Base-by-base conservation (phyloP, 176 grass and related monocot species). In the Zoysia japonica region DNA sequence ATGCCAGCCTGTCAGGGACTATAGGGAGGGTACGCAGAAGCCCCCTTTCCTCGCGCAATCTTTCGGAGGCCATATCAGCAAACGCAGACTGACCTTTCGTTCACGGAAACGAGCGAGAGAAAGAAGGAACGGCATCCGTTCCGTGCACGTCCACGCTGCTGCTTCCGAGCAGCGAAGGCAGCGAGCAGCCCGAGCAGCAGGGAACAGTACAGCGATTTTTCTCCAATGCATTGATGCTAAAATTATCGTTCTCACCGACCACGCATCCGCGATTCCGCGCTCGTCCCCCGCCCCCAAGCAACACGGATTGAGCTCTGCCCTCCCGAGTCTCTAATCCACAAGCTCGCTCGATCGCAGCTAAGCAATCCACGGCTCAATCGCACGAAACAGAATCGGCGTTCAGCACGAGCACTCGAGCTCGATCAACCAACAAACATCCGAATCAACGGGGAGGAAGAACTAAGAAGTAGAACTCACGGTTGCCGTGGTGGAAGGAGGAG, bases 221-320 rank as follows among this genome's bases (percentile, higher is more conserved):
- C 15, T 11, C 72, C 3, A 17, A 1, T n/a, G 50, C 68, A 67
- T 80, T 57, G 3, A 57, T 65, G 42, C 62, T 37, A 38, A 20
- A n/a, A 46, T 72, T 61, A 64, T 64, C 62, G 16, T 2, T 19
- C 52, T 46, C 83, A 85, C 75, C 67, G 65, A 72, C 49, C 67
- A 1, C 41, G 40, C 65, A 7, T 69, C 51, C 16, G 39, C 28
- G 28, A 28, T 28, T 28, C 28, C 28, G 28, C 28, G 28, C 28
- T 28, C 28, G 28, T 28, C 28, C 28, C 28, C 28, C 28, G 28
- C 28, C 28, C 28, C 28, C 28, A 6, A 20, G 50, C 65, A 56
- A 57, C 40, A 16, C 17, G 41, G 39, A 67, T 67, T 68, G 64
- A n/a, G 5, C 2, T 9, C 65, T 44, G 17, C 16, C 6, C 14